A percentile compares a stretch with the other conserved stretches of the same genome.
Evolutionary conservation across 2,329 filamentous ascomycete species (phyloP).

Genomic region (Myriosclerotinia scirpicola): DNA sequence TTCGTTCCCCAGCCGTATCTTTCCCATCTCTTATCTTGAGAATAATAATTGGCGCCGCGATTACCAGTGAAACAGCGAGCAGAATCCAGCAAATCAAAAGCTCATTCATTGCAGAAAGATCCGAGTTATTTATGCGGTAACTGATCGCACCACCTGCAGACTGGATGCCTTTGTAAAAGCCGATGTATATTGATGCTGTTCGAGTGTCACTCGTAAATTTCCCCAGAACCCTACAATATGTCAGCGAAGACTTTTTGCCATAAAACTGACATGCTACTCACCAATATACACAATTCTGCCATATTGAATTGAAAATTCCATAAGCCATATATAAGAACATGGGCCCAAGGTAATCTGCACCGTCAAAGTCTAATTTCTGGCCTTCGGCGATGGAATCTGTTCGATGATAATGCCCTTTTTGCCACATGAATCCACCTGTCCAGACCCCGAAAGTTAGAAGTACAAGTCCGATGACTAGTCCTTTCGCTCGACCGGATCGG

Average conservation of each 20-base stretch:
- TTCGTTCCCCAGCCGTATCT: constrained; percentile 8
- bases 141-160: constrained; percentile 77
- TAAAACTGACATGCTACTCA: constrained; percentile 40
- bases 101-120: constrained; percentile 65
- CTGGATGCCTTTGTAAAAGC: constrained; percentile 85
- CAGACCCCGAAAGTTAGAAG: constrained; percentile 74
- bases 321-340: constrained; percentile 89
- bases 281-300: constrained; percentile 90
- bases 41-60: constrained; percentile 77
- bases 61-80: constrained; percentile 65
- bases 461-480: constrained; percentile 42
- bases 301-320: constrained; percentile 81
- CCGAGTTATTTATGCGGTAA: constrained; percentile 63
- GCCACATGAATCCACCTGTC: constrained; percentile 78
- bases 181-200: constrained; percentile 84
- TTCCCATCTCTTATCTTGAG: constrained; percentile 54
- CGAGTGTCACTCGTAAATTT: constrained; percentile 85
- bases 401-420: constrained; percentile 58
- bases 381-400: constrained; percentile 29
- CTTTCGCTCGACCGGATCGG: constrained; percentile 65
- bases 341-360: constrained; percentile 67
- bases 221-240: constrained; percentile 71
- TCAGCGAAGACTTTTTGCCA: not conserved
- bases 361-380: constrained; percentile 59
- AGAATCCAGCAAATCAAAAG: constrained; percentile 76